Base-by-base conservation (phyloP, 2,329 filamentous ascomycete species). In the Sporothrix brunneoviolacea region DNA sequence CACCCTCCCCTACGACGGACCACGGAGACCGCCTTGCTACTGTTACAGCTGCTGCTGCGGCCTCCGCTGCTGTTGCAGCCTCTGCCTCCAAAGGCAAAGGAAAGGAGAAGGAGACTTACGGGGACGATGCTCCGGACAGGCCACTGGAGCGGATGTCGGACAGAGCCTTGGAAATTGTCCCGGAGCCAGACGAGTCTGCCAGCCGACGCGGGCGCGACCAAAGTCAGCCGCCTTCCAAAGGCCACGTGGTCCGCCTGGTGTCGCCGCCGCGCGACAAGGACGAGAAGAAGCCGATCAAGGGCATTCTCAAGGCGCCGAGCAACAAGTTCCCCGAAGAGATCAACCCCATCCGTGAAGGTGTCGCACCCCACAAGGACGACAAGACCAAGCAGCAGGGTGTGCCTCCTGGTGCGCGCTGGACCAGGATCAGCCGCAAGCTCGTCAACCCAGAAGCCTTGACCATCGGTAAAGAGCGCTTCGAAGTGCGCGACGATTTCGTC, bases 401-500 rank as follows among this genome's bases (percentile, higher is more conserved):
- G 28, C 86, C 86, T 0, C 69, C 83, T 0, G 87, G 86, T 51
- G 91, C 91, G 30, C 80, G 89, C 49, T 96, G 91, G 91, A 96
- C 91, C 41, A 95, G 93, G 70, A 91, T 97, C 62, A 88, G 86
- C 63, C 82, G 91, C 51, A 83, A 85, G 58, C 77, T 95, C 50
- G 91, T 97, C 60, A 96, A 94, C 59, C 90, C 91, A 0, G 86
- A 91, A 59, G 90, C 91, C 0, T 70, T 97, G 41, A 86, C 88
- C 52, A 78, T 87, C 54, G 86, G 87, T n/a, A 87, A 93, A 60
- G 91, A 96, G 70, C 78, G 91, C 27, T 97, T 86, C 58, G 91
- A 97, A 67, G 87, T 94, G 60, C 80, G 90, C n/a, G 80, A 90
- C 53, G 90, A 95, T 62, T 94, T 90, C 65, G 90, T 97, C 53